These are phyloP conservation scores for Phoma sp. DNA, from an alignment of 2,329 filamentous ascomycete genomes.

Conservation along the genomic window DNA sequence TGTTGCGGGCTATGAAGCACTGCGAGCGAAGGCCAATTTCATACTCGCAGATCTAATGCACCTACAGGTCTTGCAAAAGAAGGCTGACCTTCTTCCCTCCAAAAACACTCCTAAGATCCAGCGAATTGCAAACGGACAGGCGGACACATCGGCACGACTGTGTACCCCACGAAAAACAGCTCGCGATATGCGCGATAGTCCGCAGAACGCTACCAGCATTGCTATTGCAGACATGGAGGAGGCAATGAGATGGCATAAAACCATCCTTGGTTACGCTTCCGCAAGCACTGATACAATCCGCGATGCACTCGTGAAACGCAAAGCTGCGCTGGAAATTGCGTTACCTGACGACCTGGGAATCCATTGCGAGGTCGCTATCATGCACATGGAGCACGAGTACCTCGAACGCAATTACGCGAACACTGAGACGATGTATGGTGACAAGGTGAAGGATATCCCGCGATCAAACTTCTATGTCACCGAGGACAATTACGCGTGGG, in stretches of 20 bases:
- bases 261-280: slow-evolving; percentile 20
- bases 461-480: slow-evolving; percentile 46
- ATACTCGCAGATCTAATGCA: slow-evolving; percentile 35
- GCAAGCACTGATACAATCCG: slow-evolving; percentile 30
- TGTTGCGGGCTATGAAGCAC: slow-evolving; percentile 29
- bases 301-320: slow-evolving; percentile 37
- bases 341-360: slow-evolving; percentile 36
- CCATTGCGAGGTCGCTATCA: slow-evolving; percentile 39
- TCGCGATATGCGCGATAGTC: slow-evolving; percentile 28
- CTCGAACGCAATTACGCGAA: slow-evolving; percentile 45
- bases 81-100: slow-evolving; percentile 26
- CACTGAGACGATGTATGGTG: slow-evolving; percentile 44
- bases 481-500: slow-evolving; percentile 51
- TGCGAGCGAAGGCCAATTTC: slow-evolving; percentile 31
- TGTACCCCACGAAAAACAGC: slow-evolving; percentile 32
- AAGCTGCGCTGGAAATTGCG: slow-evolving; percentile 27
- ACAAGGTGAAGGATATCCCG: slow-evolving; percentile 41
- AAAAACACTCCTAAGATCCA: slow-evolving; percentile 27
- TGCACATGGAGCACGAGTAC: slow-evolving; percentile 47
- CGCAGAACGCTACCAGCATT: slow-evolving; percentile 28
- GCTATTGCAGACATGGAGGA: slow-evolving; percentile 36
- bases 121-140: slow-evolving; percentile 25
- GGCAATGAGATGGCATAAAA: slow-evolving; percentile 30
- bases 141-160: slow-evolving; percentile 10
- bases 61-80: slow-evolving; percentile 35